phyloP scores from a whole-genome alignment of 331 rosid genomes.

The Quercus phellos region DNA sequence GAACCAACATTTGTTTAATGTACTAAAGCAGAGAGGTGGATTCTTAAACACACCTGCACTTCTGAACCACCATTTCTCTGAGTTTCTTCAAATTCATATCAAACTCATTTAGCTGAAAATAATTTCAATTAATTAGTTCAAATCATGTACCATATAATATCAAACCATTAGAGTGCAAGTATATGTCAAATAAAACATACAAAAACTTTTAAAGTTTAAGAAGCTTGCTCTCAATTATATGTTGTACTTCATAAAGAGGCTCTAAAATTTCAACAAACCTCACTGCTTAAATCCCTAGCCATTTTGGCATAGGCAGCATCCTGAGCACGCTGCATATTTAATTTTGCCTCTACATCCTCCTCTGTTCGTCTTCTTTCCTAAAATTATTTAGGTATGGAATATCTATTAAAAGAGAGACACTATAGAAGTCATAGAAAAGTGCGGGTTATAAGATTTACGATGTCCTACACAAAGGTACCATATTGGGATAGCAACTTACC shows the following conservation, averaged over 20 bases:
- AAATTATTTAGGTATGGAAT: neutral
- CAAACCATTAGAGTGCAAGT: neutral
- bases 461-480: neutral
- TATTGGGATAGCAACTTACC: slow-evolving; percentile 30
- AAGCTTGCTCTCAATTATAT: neutral
- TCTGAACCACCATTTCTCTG: slow-evolving; percentile 44
- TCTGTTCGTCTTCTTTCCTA: slow-evolving; percentile 56
- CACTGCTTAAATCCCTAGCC: slow-evolving; percentile 46
- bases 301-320: slow-evolving; percentile 50
- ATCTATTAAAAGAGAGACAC: neutral
- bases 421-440: neutral
- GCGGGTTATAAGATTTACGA: neutral
- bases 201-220: neutral
- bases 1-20: neutral
- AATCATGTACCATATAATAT: slow-evolving; percentile 14
- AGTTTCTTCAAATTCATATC: slow-evolving; percentile 42
- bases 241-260: neutral
- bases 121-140: slow-evolving; percentile 15
- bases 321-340: slow-evolving; percentile 42
- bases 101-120: slow-evolving; percentile 45
- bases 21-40: neutral
- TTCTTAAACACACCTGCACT: slow-evolving; percentile 56
- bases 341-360: slow-evolving; percentile 50
- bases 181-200: neutral
- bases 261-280: slow-evolving; percentile 41